Base-by-base conservation (phyloP, 1,284 basidiomycete genomes). In the Microbotryum saponariae region DNA sequence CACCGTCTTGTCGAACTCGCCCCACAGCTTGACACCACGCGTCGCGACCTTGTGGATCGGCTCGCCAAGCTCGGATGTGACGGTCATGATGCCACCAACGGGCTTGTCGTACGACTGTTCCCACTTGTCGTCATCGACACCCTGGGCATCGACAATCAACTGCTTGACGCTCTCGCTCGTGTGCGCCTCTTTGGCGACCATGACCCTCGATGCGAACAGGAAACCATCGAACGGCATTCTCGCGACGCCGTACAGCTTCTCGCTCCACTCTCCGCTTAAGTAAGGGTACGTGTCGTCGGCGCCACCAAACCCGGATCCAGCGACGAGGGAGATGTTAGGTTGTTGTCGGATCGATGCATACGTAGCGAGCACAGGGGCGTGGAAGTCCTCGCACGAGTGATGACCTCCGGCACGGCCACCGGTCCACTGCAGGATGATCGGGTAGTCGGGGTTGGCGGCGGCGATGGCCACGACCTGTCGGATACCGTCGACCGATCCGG, bases 221-320 rank as follows among this genome's bases (percentile, higher is more conserved):
- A 96, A 92, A 63, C 93, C 96, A 72, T 97, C 94, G 79, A 94
- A 97, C 2, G 94, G 94, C 96, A 98, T 98, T n/a, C 89, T 87
- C 77, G 97, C 90, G 51, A 87, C 81, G 62, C 85, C 86, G 74
- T 88, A 97, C 72, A 80, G 78, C 65, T 86, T 79, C 66, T 85
- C 82, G 6, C 89, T 89, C 96, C 94, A 97, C 51, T 97, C 90
- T 73, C 96, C 96, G 58, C 87, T 89, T 58, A 98, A 82, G 79
- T 97, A 98, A 0, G 93, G 93, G 90, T 91, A 98, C 63, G 96
- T 83, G 74, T 97, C 94, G 58, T 96, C 91, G 14, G 89, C 89
- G 54, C 86, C 88, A 73, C 94, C 94, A 73, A 98, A 97, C 55
- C 94, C 94, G 60, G 91, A 96, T n/a, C 96, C 96, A 62, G 83